phyloP scores from a whole-genome alignment of 2,329 filamentous ascomycete species.

The Sphaerulina musiva region DNA sequence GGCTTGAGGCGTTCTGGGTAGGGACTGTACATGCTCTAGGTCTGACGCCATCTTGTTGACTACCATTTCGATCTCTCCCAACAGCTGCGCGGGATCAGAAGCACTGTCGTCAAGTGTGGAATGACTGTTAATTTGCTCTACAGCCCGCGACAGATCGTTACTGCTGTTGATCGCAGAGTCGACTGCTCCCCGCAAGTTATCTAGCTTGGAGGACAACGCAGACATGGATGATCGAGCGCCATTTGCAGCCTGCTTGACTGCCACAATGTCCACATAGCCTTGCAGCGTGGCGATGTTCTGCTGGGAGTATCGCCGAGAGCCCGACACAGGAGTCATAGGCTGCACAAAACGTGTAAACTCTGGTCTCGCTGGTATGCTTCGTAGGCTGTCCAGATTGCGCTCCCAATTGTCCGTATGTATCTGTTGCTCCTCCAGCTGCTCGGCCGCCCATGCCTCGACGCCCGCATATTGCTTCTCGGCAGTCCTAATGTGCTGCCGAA shows the following conservation, averaged over 20 bases:
- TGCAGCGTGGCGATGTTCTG: conserved; percentile 55
- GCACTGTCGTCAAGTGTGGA: conserved; percentile 20
- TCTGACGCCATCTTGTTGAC: conserved; percentile 82
- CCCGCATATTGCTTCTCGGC: conserved; percentile 67
- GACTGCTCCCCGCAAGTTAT: conserved; percentile 38
- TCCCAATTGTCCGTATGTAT: conserved; percentile 61
- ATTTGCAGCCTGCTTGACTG: conserved; percentile 64
- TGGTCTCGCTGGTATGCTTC: conserved; percentile 57
- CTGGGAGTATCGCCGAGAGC: conserved; percentile 29
- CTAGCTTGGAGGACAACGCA: conserved; percentile 54
- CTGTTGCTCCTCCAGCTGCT: conserved; percentile 61
- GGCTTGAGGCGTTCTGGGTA: conserved; percentile 60
- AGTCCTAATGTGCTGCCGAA: conserved; percentile 65
- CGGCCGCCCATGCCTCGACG: conserved; percentile 62
- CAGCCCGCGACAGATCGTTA: conserved; percentile 40
- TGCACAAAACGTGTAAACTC: conserved; percentile 53
- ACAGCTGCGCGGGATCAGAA: conserved; percentile 59
- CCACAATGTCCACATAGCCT: conserved; percentile 69
- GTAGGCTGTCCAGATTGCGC: conserved; percentile 58
- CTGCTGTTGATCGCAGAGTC: conserved; percentile 39
- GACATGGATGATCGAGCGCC: conserved; percentile 58
- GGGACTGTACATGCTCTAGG: conserved; percentile 67
- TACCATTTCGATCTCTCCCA: conserved; percentile 80
- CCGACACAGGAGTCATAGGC: conserved; percentile 17
- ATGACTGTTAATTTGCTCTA: conserved; percentile 38